These are phyloP conservation scores for Leishmania amazonensis DNA, from an alignment of 208 protist genomes.

Conservation along the genomic window DNA sequence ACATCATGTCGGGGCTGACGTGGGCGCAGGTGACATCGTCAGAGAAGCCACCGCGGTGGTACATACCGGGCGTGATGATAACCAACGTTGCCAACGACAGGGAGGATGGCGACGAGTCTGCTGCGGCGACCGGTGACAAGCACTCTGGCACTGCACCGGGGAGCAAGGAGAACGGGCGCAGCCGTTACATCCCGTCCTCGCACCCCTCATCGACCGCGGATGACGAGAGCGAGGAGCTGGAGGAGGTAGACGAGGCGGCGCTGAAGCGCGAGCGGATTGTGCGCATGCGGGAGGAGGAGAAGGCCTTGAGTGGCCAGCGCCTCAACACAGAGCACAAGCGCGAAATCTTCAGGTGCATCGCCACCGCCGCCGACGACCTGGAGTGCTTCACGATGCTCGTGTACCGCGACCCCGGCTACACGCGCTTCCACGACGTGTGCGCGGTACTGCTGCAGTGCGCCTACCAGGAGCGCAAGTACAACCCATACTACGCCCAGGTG, in stretches of 20 bases:
- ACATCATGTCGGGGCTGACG: conserved; percentile 51
- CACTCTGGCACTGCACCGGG: background rate
- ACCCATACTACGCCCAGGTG: conserved; percentile 74
- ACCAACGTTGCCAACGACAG: background rate
- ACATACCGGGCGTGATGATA: conserved; percentile 45
- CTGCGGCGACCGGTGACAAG: background rate
- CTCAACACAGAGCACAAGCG: conserved; percentile 80
- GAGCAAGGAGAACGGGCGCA: background rate
- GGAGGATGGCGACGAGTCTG: background rate
- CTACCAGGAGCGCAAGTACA: conserved; percentile 69
- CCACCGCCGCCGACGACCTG: conserved; percentile 64
- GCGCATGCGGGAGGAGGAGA: conserved; percentile 59
- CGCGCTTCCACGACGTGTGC: conserved; percentile 68
- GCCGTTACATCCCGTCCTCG: background rate
- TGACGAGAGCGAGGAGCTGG: conserved; percentile 9
- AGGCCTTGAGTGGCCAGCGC: conserved; percentile 67
- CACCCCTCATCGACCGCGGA: background rate
- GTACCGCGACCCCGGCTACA: conserved; percentile 69
- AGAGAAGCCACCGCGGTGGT: conserved; percentile 78
- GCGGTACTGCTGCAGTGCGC: conserved; percentile 72
- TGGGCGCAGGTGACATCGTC: conserved; percentile 40
- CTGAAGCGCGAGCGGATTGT: conserved; percentile 45
- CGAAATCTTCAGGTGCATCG: conserved; percentile 71
- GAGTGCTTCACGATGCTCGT: conserved; percentile 85
- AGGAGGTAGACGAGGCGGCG: conserved; percentile 34